A percentile compares a stretch with the other conserved stretches of the same genome.
phyloP scores from a whole-genome alignment of 768 basidiomycete species.

The Mycena galopus region DNA sequence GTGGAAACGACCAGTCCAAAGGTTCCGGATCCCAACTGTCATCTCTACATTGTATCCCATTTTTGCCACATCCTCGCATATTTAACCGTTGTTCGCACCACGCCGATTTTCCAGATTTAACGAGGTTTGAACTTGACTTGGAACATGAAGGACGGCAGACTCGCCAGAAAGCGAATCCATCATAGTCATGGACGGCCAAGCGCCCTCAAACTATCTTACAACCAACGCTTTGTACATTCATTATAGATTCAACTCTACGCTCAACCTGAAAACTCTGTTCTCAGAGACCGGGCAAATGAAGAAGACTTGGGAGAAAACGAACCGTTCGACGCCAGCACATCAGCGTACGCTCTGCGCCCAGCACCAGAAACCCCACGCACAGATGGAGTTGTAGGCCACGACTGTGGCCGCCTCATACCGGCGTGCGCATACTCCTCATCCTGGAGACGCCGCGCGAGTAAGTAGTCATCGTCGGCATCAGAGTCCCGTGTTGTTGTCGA shows the following conservation, averaged over 20 bases:
- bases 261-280: not conserved
- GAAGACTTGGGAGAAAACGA: not conserved
- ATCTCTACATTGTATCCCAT: too few relatives aligned
- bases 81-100: too few relatives aligned
- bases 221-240: not conserved
- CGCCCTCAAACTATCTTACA: too few relatives aligned
- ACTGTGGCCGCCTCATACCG: not conserved
- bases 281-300: not conserved
- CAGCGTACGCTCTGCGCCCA: conserved; percentile 9
- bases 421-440: conserved; percentile 5
- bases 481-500: not conserved
- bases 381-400: too few relatives aligned
- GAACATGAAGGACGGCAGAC: too few relatives aligned
- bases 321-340: not conserved
- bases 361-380: not conserved
- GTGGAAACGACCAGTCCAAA: too few relatives aligned
- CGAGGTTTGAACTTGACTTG: too few relatives aligned
- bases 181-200: too few relatives aligned
- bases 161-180: too few relatives aligned
- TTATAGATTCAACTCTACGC: not conserved
- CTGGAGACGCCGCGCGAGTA: conserved; percentile 13
- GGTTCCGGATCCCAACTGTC: too few relatives aligned
- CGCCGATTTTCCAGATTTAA: too few relatives aligned
- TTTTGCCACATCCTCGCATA: too few relatives aligned
- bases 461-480: not conserved